phyloP scores from a whole-genome alignment of 257 asterid genomes.

The Solanum sitiens region DNA sequence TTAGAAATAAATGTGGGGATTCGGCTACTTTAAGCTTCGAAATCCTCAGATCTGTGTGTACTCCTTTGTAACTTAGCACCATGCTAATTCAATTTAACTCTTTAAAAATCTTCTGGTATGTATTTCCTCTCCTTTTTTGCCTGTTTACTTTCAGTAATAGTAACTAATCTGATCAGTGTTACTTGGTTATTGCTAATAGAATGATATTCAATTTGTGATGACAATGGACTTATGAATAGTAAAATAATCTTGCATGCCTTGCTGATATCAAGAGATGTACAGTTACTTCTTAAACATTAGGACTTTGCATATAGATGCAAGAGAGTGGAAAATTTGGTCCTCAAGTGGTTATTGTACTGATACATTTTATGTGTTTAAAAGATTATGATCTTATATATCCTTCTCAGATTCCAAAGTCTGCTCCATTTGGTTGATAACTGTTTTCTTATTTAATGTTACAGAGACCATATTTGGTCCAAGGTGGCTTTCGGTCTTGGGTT shows the following conservation, averaged over 20 bases:
- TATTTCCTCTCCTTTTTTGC: neutral
- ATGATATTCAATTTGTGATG: neutral
- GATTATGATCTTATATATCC: neutral
- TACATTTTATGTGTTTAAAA: neutral
- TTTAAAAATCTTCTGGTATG: neutral
- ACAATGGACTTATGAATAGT: neutral
- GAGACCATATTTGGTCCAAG: slow-evolving; percentile 69
- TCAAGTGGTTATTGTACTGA: neutral
- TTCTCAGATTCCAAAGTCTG: neutral
- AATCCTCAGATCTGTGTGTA: neutral
- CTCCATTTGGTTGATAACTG: neutral
- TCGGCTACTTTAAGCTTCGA: neutral
- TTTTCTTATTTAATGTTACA: slow-evolving; percentile 7
- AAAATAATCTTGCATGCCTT: neutral
- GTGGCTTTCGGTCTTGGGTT: slow-evolving; percentile 87
- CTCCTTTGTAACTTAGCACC: neutral
- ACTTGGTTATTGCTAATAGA: neutral
- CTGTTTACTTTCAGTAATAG: neutral
- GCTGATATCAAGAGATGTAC: neutral
- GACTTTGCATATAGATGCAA: neutral
- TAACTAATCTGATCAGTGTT: neutral
- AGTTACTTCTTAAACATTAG: neutral
- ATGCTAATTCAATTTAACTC: neutral
- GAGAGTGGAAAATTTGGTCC: neutral
- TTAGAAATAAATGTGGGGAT: neutral